Conservation (phyloP, 2,329 filamentous ascomycete genomes). For the Diaporthe longicolla region DNA sequence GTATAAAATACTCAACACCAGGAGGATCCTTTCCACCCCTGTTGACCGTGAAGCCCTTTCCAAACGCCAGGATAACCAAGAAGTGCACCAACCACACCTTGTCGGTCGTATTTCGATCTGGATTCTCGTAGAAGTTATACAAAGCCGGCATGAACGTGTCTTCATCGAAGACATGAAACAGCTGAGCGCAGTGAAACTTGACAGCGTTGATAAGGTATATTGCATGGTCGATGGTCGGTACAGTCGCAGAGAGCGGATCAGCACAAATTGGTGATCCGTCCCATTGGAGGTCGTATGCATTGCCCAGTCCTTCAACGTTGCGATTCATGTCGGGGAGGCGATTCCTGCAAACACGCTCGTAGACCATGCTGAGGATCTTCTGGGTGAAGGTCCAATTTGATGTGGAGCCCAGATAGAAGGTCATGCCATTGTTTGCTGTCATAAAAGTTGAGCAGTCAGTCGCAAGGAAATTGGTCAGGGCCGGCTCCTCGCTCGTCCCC, state of each 20-base stretch:
- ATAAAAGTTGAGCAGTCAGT: constrained; percentile 58
- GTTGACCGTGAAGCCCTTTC: constrained; percentile 65
- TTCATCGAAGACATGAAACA: constrained; percentile 69
- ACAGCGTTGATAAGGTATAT: constrained; percentile 68
- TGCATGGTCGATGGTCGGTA: constrained; percentile 66
- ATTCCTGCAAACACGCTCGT: constrained; percentile 51
- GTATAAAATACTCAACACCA: constrained; percentile 62
- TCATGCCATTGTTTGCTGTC: constrained; percentile 56
- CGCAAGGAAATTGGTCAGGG: constrained; percentile 59
- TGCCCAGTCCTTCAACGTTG: constrained; percentile 13
- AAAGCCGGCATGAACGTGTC: constrained; percentile 60
- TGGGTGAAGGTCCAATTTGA: constrained; percentile 70
- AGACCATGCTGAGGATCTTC: constrained; percentile 61
- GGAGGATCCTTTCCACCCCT: constrained; percentile 56
- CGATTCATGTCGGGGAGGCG: constrained; percentile 14
- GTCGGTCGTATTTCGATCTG: constrained; percentile 38
- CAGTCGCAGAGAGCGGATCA: constrained; percentile 57
- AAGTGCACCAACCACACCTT: constrained; percentile 67
- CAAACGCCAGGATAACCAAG: constrained; percentile 67
- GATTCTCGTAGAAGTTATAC: constrained; percentile 48
- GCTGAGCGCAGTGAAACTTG: constrained; percentile 68
- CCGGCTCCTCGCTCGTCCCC: constrained; percentile 36
- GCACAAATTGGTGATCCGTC: constrained; percentile 54
- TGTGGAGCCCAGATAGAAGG: constrained; percentile 66
- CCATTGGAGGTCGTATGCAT: constrained; percentile 25